Base-by-base conservation (phyloP, 2,329 filamentous ascomycete species). In the Fusarium citri region DNA sequence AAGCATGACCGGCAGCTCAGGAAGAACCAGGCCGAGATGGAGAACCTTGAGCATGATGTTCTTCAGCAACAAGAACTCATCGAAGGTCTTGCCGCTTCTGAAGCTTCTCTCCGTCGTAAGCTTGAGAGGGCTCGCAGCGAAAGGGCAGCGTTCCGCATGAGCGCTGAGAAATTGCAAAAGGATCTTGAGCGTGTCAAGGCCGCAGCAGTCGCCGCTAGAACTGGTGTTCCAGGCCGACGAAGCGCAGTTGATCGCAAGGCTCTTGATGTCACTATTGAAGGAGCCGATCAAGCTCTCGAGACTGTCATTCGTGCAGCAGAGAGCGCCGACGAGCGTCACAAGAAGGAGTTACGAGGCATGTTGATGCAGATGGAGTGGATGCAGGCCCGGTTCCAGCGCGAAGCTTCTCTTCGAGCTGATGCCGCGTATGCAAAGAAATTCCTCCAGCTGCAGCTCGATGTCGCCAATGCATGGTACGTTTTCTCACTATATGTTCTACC, bases 341-440 rank as follows among this genome's bases (percentile, higher is more conserved):
- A 86, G 74, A 90, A 90, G 79, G 93, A 97, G 81, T 83, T 98
- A 55, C 89, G 90, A 72, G 95, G 95, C 20, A 86, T 98, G 77
- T 88, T 89, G 55, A 92, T 96, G 82, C 94, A 98, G 81, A 95
- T 98, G 78, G 88, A 94, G 75, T 98, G 93, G 89, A 89, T 98
- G 78, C 89, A 94, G 74, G 93, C 93, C 3, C 89, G 91, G 55
- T 92, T 92, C 82, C 87, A 89, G 77, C 88, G 96, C 31, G 95
- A 98, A 80, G 89, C 93, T 72, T 88, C 87, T 53, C 91, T 98
- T 81, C 88, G 96, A 43, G 86, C 87, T 68, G 93, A 94, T 75
- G 88, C 95, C 31, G 92, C 92, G 11, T 97, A 91, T 81, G 93
- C 93, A 69, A 99, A 99, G 86, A 89, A 87, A 72, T 94, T 93